Conservation (phyloP, 1,139 yeast genomes). For the Saccharomyces hybrid region DNA sequence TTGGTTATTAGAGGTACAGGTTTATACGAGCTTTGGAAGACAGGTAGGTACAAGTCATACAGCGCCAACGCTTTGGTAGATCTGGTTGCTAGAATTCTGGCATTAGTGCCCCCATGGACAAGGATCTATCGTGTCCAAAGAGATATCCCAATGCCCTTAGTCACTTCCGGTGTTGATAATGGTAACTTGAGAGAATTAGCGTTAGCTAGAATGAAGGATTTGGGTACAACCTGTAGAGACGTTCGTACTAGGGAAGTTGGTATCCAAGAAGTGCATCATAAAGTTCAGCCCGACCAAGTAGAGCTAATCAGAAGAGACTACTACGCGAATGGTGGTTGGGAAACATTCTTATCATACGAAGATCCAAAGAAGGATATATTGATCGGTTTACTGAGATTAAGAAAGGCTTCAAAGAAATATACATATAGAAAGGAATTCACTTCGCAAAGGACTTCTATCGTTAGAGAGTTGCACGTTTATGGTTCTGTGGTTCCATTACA, state of each 20-base stretch:
- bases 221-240: constrained; percentile 92
- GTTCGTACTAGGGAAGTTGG: constrained; percentile 99
- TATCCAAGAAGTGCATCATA: constrained; percentile 95
- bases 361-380: constrained; percentile 95
- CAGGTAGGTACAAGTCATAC: constrained; percentile 87
- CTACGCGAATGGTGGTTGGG: constrained; percentile 99
- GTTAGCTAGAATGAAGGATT: constrained; percentile 93
- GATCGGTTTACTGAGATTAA: constrained; percentile 78
- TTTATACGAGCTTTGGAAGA: constrained; percentile 92
- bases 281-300: constrained; percentile 94
- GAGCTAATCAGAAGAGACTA: constrained; percentile 93
- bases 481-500: constrained; percentile 97
- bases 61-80: constrained; percentile 92
- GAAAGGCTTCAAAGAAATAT: constrained; percentile 83
- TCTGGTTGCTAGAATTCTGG: constrained; percentile 88
- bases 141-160: constrained; percentile 98
- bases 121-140: constrained; percentile 96
- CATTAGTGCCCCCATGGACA: constrained; percentile 98
- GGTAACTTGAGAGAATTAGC: constrained; percentile 95
- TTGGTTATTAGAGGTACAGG: constrained; percentile 97
- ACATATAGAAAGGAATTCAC: constrained; percentile 87
- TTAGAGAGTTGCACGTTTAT: constrained; percentile 91
- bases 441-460: constrained; percentile 79
- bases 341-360: constrained; percentile 89
- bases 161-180: constrained; percentile 95